Evolutionary conservation across 495 filamentous ascomycete genomes (phyloP), one percentile per base, ranked within the genome.

Genomic region (Neurospora sp.): DNA sequence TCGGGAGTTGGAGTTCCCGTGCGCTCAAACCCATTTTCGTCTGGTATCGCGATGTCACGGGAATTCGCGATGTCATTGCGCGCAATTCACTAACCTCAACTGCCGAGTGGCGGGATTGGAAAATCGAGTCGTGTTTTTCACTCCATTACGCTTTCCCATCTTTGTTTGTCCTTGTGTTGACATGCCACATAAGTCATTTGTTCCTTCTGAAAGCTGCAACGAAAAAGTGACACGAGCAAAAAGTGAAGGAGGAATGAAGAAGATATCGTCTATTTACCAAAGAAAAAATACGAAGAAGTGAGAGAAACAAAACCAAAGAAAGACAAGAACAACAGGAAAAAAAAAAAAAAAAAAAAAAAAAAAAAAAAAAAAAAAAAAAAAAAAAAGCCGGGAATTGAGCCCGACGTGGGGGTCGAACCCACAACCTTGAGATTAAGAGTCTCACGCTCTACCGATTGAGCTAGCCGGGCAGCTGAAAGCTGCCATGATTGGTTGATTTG

Each of bases 371-470:
- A n/a, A n/a, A n/a, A n/a, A n/a, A n/a, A n/a, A n/a, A n/a, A n/a
- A n/a, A n/a, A n/a, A n/a, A n/a, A n/a, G n/a, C 11, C 20, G 46
- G 46, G 46, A 53, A 53, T 53, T 53, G 53, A 48, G 44, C 44
- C 44, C 44, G 44, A 48, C 44, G 44, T 48, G 44, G 44, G 85
- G 84, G 84, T 87, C 82, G 85, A 87, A 87, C 87, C 87, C 87
- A 83, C 87, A 88, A 85, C 87, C 87, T 89, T 89, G 85, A 88
- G 87, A 89, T 89, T 89, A 90, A 90, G 87, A 90, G 88, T 89
- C 88, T 88, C 85, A 89, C 88, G 88, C 88, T 89, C 88, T 89
- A 88, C 88, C 87, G 87, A 90, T 89, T 89, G 88, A 90, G 87
- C 87, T 89, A 90, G 86, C 87, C 77, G 53, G 27, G 53, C 53